These are phyloP conservation scores for Diaporthe sp. DNA, from an alignment of 2,329 filamentous ascomycete genomes.

Conservation along the genomic window DNA sequence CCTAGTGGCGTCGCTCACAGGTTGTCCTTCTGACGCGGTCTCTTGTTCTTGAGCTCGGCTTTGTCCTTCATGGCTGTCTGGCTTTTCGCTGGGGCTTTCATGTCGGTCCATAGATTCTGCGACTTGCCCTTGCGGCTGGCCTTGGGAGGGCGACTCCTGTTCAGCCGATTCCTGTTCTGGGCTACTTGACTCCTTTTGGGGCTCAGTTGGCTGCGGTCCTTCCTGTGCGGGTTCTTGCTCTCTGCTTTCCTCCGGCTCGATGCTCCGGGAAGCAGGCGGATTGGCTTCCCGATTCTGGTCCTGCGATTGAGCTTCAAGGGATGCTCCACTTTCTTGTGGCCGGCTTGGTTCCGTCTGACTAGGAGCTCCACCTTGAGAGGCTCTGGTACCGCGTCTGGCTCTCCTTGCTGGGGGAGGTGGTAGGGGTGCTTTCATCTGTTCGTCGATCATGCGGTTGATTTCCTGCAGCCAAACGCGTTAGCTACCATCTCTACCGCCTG, in stretches of 20 bases:
- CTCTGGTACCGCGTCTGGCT: conserved; percentile 37
- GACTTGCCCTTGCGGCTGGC: neutral
- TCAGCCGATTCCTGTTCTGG: neutral
- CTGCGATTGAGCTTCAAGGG: neutral
- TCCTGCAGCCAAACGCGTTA: conserved; percentile 47
- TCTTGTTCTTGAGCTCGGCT: neutral
- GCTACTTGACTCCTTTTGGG: neutral
- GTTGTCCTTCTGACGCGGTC: neutral
- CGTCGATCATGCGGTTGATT: conserved; percentile 57
- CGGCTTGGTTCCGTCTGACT: neutral
- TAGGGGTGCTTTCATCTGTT: conserved; percentile 52
- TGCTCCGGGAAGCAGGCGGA: neutral
- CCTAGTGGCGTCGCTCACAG: neutral
- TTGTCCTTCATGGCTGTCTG: neutral
- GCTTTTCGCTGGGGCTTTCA: too few species aligned
- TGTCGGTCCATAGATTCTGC: neutral
- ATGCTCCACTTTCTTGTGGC: neutral
- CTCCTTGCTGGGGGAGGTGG: conserved; percentile 46
- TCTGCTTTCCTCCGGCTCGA: neutral
- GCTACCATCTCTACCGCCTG: conserved; percentile 35
- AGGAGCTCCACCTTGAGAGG: neutral
- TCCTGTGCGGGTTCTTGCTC: neutral
- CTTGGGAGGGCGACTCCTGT: neutral
- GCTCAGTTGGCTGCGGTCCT: neutral
- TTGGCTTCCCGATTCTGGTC: neutral